These are phyloP conservation scores for Melastoma candidum DNA, from an alignment of 441 rosid genomes.

Conservation along the genomic window DNA sequence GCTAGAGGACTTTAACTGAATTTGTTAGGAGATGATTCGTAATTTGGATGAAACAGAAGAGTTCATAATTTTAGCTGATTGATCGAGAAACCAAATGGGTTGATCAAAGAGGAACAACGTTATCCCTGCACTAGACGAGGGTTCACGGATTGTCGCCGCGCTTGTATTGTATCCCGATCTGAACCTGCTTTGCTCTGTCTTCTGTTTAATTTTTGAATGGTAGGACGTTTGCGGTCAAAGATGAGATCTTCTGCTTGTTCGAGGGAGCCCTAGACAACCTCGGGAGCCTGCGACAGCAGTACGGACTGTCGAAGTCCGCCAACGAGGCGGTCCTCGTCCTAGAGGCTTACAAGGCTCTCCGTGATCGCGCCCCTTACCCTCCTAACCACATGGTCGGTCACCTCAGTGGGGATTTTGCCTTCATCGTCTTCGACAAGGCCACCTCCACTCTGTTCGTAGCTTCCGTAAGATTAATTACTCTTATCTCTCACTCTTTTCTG, in stretches of 20 bases:
- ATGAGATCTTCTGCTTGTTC: constrained; percentile 18
- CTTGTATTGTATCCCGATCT: no score
- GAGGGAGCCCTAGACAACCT: constrained; percentile 18
- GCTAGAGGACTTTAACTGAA: no score
- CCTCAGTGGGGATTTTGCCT: constrained; percentile 11
- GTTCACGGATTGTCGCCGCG: no score
- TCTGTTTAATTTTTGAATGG: neutral
- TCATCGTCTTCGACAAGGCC: constrained; percentile 9
- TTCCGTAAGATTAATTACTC: constrained; percentile 5
- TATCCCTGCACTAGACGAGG: no score
- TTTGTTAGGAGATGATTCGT: no score
- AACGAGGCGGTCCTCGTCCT: constrained; percentile 8
- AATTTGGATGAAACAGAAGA: no score
- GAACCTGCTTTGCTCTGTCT: no score
- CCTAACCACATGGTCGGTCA: constrained; percentile 14
- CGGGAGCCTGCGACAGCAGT: constrained; percentile 15
- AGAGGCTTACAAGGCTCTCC: constrained; percentile 17
- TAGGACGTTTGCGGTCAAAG: constrained; percentile 14
- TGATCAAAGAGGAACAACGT: no score
- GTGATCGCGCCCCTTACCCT: constrained; percentile 15
- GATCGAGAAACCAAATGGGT: no score
- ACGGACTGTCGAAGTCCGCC: constrained; percentile 7
- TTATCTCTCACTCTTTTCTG: neutral
- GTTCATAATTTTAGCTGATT: no score
- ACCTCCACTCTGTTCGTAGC: constrained; percentile 16